These are phyloP conservation scores for Sporothrix schenckii DNA, from an alignment of 2,329 filamentous ascomycete genomes.

Conservation along the genomic window DNA sequence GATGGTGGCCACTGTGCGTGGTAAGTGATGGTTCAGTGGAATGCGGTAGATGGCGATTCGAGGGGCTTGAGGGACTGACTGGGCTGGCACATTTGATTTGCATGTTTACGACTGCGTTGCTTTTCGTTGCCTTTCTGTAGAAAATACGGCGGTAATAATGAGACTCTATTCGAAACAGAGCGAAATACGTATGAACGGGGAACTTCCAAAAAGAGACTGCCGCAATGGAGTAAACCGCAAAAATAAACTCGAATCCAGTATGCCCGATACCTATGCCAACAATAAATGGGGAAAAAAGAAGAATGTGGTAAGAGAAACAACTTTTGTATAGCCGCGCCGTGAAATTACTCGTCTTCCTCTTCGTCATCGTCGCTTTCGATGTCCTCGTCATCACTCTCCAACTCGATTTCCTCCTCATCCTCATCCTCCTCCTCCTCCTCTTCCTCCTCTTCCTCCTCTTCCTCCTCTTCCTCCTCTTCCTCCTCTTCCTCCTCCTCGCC, in stretches of 20 bases:
- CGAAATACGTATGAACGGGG: no score
- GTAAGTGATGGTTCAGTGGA: conserved; percentile 43
- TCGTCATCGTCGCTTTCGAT: conserved; percentile 28
- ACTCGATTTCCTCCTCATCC: conserved; percentile 27
- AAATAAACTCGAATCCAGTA: conserved; percentile 21
- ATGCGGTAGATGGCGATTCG: background rate
- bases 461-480: conserved; percentile 34
- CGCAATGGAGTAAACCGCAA: background rate
- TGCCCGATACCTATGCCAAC: conserved; percentile 19
- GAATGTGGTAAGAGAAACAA: background rate
- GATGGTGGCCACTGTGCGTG: conserved; percentile 70
- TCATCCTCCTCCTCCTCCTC: conserved; percentile 25
- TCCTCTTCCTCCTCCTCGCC: conserved; percentile 35
- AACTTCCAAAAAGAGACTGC: background rate
- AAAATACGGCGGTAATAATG: conserved; percentile 18
- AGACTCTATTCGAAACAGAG: conserved; percentile 12
- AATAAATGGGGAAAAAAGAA: background rate
- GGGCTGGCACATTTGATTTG: background rate
- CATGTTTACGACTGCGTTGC: conserved; percentile 20
- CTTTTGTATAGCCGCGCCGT: conserved; percentile 17
- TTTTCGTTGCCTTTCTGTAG: background rate
- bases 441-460: conserved; percentile 33
- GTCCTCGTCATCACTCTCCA: background rate
- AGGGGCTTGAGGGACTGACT: background rate
- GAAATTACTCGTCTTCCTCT: conserved; percentile 30